phyloP scores from a whole-genome alignment of 108 stramenopile species.

The Schizochytrium sp. region DNA sequence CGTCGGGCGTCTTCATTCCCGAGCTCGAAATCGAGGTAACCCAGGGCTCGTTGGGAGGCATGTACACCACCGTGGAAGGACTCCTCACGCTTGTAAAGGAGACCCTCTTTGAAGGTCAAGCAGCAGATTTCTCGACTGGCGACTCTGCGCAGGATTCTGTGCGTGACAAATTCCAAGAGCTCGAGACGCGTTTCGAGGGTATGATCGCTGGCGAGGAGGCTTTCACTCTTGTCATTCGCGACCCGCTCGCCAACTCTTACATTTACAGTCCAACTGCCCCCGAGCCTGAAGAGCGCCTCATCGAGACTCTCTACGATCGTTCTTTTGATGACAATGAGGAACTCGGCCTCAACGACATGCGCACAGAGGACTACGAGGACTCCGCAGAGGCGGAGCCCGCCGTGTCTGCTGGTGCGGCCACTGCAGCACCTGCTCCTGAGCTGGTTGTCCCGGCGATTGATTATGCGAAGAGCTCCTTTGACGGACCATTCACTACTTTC shows the following conservation, averaged over 20 bases:
- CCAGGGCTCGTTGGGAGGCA: conserved; percentile 59
- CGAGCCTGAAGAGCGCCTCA: not conserved
- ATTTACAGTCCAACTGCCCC: conserved; percentile 22
- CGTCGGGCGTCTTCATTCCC: conserved; percentile 64
- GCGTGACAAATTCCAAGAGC: conserved; percentile 35
- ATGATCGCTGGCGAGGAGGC: conserved; percentile 51
- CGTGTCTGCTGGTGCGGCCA: not conserved
- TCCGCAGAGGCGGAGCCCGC: not conserved
- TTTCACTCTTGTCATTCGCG: conserved; percentile 65
- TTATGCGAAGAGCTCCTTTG: not conserved
- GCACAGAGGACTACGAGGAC: not conserved
- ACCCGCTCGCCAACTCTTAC: conserved; percentile 82
- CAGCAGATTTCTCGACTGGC: conserved; percentile 49
- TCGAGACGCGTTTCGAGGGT: conserved; percentile 42
- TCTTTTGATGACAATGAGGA: conserved; percentile 19
- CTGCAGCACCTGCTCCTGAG: no score
- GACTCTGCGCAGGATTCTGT: conserved; percentile 51
- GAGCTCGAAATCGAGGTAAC: conserved; percentile 55
- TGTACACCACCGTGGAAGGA: conserved; percentile 82
- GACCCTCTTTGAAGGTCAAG: conserved; percentile 51
- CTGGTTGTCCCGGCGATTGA: not conserved
- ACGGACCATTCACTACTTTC: not conserved
- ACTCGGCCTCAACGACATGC: conserved; percentile 24
- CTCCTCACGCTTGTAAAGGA: conserved; percentile 61
- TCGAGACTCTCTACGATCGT: not conserved